Evolutionary conservation across 1,139 yeast genomes (phyloP).

Genomic region (Saccharomyces hybrid): DNA sequence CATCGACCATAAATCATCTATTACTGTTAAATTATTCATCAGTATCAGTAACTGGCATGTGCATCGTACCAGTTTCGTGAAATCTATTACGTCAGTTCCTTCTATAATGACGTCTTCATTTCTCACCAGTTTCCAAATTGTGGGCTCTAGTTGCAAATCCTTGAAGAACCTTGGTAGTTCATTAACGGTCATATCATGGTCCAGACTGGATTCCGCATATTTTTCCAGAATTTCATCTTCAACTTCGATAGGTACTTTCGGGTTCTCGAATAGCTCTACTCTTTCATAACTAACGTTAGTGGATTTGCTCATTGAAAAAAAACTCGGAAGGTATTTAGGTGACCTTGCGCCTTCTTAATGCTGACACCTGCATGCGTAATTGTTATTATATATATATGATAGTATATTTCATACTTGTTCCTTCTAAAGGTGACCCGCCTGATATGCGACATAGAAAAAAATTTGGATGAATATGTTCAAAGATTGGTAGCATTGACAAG

Average conservation of each 20-base stretch:
- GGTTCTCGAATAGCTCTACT: constrained; percentile 29
- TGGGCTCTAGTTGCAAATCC: constrained; percentile 30
- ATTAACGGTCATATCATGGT: constrained; percentile 30
- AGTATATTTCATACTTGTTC: background rate
- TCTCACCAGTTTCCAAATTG: constrained; percentile 19
- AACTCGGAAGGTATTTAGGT: too few species aligned
- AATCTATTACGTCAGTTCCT: constrained; percentile 38
- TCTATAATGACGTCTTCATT: constrained; percentile 29
- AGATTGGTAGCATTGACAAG: background rate
- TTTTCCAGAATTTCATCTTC: constrained; percentile 38
- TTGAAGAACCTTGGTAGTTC: constrained; percentile 29
- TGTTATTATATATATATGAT: background rate
- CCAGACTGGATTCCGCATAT: constrained; percentile 35
- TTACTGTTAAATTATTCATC: constrained; percentile 31
- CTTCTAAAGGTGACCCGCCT: background rate
- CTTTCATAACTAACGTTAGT: constrained; percentile 13
- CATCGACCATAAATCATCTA: constrained; percentile 38
- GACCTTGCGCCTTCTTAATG: background rate
- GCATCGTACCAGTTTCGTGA: constrained; percentile 36
- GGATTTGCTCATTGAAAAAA: constrained; percentile 2
- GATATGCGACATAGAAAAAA: background rate
- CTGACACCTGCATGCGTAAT: background rate
- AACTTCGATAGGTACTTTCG: constrained; percentile 34
- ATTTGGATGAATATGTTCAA: background rate
- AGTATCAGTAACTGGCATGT: constrained; percentile 37